phyloP scores from a whole-genome alignment of 768 basidiomycete genomes.

The Hemileccinum impolitum region DNA sequence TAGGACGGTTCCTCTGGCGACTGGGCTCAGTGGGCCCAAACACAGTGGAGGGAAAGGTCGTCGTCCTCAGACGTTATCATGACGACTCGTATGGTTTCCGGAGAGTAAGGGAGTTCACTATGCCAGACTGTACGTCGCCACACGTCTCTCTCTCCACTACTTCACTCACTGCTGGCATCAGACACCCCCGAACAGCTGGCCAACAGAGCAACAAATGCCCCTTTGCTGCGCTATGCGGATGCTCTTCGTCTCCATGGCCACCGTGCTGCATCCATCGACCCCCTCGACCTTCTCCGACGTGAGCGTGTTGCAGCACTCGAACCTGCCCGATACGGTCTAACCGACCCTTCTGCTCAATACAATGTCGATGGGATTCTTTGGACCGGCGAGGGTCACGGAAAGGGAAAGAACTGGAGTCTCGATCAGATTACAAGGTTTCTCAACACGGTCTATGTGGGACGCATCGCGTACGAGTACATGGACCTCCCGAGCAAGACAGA shows the following conservation, averaged over 20 bases:
- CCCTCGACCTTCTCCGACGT: constrained; percentile 81
- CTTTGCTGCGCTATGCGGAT: constrained; percentile 85
- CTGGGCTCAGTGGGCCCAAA: neutral
- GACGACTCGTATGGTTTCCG: constrained; percentile 81
- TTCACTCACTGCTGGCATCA: constrained; percentile 23
- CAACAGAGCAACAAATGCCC: constrained; percentile 69
- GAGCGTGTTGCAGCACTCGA: constrained; percentile 77
- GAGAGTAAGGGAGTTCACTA: constrained; percentile 54
- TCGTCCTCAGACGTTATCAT: constrained; percentile 48
- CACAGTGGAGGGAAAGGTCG: constrained; percentile 11
- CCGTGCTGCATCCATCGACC: constrained; percentile 82
- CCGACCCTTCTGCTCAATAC: constrained; percentile 49
- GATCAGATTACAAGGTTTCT: constrained; percentile 69
- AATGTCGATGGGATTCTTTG: constrained; percentile 82
- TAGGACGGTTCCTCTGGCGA: constrained; percentile 10
- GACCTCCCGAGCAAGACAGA: constrained; percentile 84
- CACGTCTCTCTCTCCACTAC: neutral
- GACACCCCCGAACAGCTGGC: constrained; percentile 63
- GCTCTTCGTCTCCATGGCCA: constrained; percentile 84
- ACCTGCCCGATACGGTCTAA: constrained; percentile 73
- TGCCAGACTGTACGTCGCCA: constrained; percentile 65
- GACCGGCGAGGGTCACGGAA: constrained; percentile 39
- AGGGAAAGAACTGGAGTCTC: constrained; percentile 57
- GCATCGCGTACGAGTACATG: constrained; percentile 91
- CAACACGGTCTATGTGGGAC: constrained; percentile 72